These are phyloP conservation scores for Gliomastix tumulicola DNA, from an alignment of 2,329 filamentous ascomycete genomes.

Conservation along the genomic window DNA sequence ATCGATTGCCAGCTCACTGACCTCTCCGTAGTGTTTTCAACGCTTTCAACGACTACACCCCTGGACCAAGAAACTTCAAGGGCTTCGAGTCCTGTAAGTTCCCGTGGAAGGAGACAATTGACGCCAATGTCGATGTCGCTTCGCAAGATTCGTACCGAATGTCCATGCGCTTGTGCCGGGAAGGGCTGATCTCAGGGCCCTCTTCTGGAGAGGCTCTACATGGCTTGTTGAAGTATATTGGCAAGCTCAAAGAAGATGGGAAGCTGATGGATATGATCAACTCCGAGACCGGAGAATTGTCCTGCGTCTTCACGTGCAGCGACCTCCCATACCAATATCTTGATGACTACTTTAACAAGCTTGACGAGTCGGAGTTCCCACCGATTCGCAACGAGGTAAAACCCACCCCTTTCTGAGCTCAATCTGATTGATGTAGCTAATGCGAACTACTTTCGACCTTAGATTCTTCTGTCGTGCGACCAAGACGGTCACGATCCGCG, in stretches of 20 bases:
- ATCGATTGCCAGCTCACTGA: no score
- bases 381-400: no score
- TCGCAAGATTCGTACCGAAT: constrained; percentile 44
- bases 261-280: constrained; percentile 34
- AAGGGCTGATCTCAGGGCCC: constrained; percentile 53
- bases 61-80: no score
- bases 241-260: constrained; percentile 37
- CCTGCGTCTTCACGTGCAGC: constrained; percentile 54
- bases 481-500: no score
- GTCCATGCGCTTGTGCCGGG: constrained; percentile 45
- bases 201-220: constrained; percentile 52
- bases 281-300: constrained; percentile 24
- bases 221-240: constrained; percentile 41
- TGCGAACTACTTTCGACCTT: no score
- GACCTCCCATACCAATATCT: constrained; percentile 59
- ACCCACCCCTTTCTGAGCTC: no score
- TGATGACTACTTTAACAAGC: constrained; percentile 50
- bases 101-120: constrained; percentile 48
- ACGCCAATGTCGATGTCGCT: constrained; percentile 47
- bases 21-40: no score
- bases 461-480: no score
- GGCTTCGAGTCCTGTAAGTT: constrained; percentile 29
- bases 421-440: no score
- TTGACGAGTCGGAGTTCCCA: no score
- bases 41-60: no score